These are phyloP conservation scores for Skeletonema potamos DNA, from an alignment of 108 stramenopile species.

Conservation along the genomic window DNA sequence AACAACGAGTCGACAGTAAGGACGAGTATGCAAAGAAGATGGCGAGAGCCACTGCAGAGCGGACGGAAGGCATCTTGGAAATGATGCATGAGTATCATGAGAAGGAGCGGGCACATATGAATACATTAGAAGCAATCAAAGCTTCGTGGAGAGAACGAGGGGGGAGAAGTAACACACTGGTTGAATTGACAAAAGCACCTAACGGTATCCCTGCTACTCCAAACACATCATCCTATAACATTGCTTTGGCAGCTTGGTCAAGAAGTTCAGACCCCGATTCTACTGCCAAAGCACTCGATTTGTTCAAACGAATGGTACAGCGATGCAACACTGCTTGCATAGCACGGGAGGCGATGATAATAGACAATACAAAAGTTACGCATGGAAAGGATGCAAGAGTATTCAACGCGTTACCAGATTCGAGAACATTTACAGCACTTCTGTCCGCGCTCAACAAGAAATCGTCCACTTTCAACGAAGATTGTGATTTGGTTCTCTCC, in stretches of 20 bases:
- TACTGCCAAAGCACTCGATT: constrained; percentile 33
- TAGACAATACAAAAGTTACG: background rate
- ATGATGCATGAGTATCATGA: constrained; percentile 39
- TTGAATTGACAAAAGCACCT: background rate
- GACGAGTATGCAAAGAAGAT: background rate
- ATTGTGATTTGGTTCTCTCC: constrained; percentile 10
- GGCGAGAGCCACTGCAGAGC: constrained; percentile 22
- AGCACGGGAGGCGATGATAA: constrained; percentile 20
- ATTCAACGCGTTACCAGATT: constrained; percentile 21
- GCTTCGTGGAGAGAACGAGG: constrained; percentile 14
- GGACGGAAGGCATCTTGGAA: constrained; percentile 26
- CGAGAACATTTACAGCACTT: constrained; percentile 6
- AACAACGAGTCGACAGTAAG: background rate
- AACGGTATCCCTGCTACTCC: constrained; percentile 33
- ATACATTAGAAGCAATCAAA: constrained; percentile 9
- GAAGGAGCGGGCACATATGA: constrained; percentile 16
- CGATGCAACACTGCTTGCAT: constrained; percentile 22
- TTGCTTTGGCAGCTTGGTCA: constrained; percentile 59
- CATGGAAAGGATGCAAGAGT: background rate
- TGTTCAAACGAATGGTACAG: constrained; percentile 52
- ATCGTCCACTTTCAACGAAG: constrained; percentile 16
- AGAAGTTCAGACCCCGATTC: constrained; percentile 36
- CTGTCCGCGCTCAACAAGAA: background rate
- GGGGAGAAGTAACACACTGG: background rate
- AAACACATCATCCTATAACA: constrained; percentile 56